These are phyloP conservation scores for Parafenestella ontariensis DNA, from an alignment of 2,329 filamentous ascomycete genomes.

Conservation along the genomic window DNA sequence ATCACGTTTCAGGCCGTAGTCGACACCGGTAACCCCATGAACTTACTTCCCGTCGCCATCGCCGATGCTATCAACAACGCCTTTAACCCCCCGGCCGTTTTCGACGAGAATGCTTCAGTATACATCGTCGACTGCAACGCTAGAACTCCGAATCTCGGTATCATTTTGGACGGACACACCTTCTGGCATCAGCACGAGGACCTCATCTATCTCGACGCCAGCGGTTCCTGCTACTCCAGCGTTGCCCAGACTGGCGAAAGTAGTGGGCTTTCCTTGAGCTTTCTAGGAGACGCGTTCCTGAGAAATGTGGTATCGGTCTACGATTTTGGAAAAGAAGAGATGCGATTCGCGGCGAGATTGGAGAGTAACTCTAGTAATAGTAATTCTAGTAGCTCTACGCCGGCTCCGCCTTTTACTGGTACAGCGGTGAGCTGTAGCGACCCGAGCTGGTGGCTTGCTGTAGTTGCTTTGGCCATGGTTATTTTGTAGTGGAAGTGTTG, in stretches of 20 bases:
- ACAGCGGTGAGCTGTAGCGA: neutral
- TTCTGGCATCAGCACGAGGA: conserved; percentile 3
- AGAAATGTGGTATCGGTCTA: conserved; percentile 5
- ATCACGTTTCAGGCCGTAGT: conserved; percentile 4
- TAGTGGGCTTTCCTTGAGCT: neutral
- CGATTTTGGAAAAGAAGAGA: neutral
- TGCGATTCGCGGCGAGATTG: neutral
- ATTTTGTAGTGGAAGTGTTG: neutral
- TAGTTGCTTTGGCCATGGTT: neutral
- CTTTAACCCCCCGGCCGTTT: neutral
- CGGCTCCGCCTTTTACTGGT: neutral
- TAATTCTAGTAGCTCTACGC: neutral
- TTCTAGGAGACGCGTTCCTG: conserved; percentile 3
- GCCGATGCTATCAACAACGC: conserved; percentile 1
- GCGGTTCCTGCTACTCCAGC: conserved; percentile 2
- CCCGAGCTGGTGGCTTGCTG: neutral
- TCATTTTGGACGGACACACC: conserved; percentile 1
- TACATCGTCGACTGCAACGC: conserved; percentile 5
- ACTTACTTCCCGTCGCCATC: neutral
- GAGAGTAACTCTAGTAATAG: too few species aligned
- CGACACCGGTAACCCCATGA: conserved; percentile 7
- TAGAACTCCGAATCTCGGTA: conserved; percentile 1
- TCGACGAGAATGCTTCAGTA: neutral
- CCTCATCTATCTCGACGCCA: conserved; percentile 1
- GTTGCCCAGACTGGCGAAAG: neutral